Percentiles rank a stretch among this genome's conserved stretches.
phyloP scores from a whole-genome alignment of 148 eudicot species.

The Camellia lanceoleosa region DNA sequence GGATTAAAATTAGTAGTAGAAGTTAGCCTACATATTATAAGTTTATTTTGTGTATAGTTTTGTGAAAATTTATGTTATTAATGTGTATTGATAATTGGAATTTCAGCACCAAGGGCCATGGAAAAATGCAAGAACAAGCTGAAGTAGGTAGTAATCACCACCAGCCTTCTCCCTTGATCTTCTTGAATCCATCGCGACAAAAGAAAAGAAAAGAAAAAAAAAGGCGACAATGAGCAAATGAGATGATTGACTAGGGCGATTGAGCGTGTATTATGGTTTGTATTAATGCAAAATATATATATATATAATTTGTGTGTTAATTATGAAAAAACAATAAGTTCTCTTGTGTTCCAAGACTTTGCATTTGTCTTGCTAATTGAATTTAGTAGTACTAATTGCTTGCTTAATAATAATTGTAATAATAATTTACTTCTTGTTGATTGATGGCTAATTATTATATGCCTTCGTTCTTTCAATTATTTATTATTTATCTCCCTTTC shows the following conservation, averaged over 20 bases:
- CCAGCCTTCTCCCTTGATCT: constrained; percentile 54
- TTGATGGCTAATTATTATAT: not conserved
- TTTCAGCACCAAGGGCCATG: constrained; percentile 66
- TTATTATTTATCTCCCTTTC: not conserved
- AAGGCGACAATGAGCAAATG: constrained; percentile 4
- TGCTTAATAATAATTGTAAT: not conserved
- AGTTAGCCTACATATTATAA: not conserved
- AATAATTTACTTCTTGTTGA: not conserved
- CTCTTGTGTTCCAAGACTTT: constrained; percentile 4
- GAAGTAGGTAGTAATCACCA: constrained; percentile 6
- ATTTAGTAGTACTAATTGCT: constrained; percentile 4
- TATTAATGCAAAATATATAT: constrained; percentile 11
- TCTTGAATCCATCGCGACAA: constrained; percentile 11
- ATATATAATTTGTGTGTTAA: not conserved
- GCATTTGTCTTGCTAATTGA: constrained; percentile 8
- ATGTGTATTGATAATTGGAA: not conserved
- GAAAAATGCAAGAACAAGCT: constrained; percentile 60
- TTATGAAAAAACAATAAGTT: not conserved
- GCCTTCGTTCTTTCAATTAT: not conserved
- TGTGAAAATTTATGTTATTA: not conserved
- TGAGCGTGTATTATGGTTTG: constrained; percentile 25
- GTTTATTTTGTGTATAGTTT: not conserved
- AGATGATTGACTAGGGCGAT: constrained; percentile 46
- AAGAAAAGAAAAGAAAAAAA: not conserved
- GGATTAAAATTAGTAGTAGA: not conserved